These are phyloP conservation scores for Pezizomycotina sp. DNA, from an alignment of 2,329 filamentous ascomycete species.

Conservation along the genomic window DNA sequence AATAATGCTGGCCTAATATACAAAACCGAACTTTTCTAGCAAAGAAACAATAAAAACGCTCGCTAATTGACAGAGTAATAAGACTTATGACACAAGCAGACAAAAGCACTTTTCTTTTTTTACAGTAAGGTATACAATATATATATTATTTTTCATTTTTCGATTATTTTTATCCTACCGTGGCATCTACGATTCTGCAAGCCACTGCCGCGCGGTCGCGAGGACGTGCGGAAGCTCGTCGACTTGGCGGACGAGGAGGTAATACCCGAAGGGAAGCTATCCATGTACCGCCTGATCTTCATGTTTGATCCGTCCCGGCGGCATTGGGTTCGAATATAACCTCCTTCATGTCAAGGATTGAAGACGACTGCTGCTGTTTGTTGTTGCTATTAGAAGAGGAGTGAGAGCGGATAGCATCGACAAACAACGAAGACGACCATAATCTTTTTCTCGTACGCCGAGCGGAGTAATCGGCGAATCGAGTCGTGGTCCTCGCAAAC, in stretches of 20 bases:
- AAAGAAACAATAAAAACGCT: too few relatives aligned
- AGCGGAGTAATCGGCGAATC: constrained; percentile 65
- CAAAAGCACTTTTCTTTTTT: too few relatives aligned
- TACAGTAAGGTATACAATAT: too few relatives aligned
- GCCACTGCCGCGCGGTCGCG: constrained; percentile 86
- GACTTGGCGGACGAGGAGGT: constrained; percentile 82
- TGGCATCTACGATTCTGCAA: too few relatives aligned
- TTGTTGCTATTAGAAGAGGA: constrained; percentile 28
- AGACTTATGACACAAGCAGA: too few relatives aligned
- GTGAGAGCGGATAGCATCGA: constrained; percentile 47
- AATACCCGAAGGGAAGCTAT: constrained; percentile 93
- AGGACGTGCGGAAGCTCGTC: constrained; percentile 78
- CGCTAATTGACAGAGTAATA: too few relatives aligned
- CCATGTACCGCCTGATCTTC: constrained; percentile 77
- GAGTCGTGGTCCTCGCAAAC: constrained; percentile 78
- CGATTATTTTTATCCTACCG: too few relatives aligned
- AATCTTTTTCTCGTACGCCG: constrained; percentile 81
- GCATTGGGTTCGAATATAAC: constrained; percentile 59
- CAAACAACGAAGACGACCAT: constrained; percentile 97
- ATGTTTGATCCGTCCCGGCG: constrained; percentile 45
- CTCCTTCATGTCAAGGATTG: constrained; percentile 73
- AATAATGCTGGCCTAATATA: too few relatives aligned
- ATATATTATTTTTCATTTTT: too few relatives aligned
- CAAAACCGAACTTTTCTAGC: too few relatives aligned
- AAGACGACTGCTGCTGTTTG: constrained; percentile 25